Base-by-base conservation (phyloP, 805 yeast genomes). In the Vanderwaltozyma yarrowii region DNA sequence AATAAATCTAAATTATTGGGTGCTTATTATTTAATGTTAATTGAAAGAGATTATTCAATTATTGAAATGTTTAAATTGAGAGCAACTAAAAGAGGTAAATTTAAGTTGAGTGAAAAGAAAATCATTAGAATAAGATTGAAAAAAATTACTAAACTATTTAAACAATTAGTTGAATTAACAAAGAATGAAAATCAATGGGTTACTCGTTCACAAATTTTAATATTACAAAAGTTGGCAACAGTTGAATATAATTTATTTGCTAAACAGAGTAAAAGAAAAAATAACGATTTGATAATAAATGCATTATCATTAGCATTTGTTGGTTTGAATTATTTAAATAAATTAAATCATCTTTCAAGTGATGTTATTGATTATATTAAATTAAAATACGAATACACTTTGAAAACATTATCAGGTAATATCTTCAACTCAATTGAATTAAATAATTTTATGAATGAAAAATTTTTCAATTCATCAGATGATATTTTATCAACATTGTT, bases 41-140 rank as follows among this genome's bases (percentile, higher is more conserved):
- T 81, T 1, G 97, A 92, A 59, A 72, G 95, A 53, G 83, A 85
- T 47, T 64, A 54, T 23, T 51, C 58, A 5, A 35, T 53, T 15
- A 56, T 46, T 13, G 62, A 59, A 40, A 39, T 41, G 16, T 46
- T 56, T 28, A 58, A 56, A 36, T 26, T 54, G 33, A 51, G 52
- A 36, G 51, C 54, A n/a, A 50, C 56, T 26, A 50, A 46, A 31
- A 54, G 63, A 38, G 58, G 58, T 29, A 47, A 50, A 24, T 45
- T 51, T 25, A 58, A 66, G 42, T 47, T 42, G 8, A 45, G 49
- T 35, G 62, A 59, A 54, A 55, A 58, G 45, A 70, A 70, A 38
- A 71, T 78, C 42, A 61, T 81, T 48, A 53, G 68, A 10, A 72
- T 87, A 20, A 82, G 83, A 57, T 70, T 81, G 43, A 84, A 79